Conservation (phyloP, 306 rosid species). For the Malus fusca region DNA sequence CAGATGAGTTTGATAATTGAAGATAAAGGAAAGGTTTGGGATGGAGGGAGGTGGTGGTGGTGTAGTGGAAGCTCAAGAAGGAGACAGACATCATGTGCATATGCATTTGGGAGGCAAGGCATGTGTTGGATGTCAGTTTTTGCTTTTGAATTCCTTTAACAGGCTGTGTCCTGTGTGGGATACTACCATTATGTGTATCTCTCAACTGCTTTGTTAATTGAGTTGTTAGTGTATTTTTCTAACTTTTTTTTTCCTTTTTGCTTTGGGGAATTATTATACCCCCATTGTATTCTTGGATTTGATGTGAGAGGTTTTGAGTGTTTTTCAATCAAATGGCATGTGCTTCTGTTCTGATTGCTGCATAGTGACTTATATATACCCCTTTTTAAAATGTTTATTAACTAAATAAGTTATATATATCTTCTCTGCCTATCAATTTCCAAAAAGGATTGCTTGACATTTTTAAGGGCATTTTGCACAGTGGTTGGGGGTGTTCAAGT, state of each 20-base stretch:
- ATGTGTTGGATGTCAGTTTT: constrained; percentile 70
- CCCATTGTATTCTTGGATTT: constrained; percentile 30
- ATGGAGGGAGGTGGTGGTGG: constrained; percentile 15
- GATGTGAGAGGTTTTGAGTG: constrained; percentile 40
- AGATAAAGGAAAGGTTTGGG: constrained; percentile 14
- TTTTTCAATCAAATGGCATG: constrained; percentile 35
- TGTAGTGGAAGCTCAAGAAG: constrained; percentile 22
- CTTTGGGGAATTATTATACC: constrained; percentile 25
- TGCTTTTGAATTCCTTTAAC: constrained; percentile 62
- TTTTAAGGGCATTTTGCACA: background rate
- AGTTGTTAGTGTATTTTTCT: constrained; percentile 21
- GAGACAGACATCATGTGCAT: constrained; percentile 67
- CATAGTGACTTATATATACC: background rate
- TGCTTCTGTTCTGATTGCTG: constrained; percentile 10
- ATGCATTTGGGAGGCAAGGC: constrained; percentile 72
- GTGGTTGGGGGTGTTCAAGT: background rate
- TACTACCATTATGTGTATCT: constrained; percentile 11
- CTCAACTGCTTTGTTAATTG: constrained; percentile 23
- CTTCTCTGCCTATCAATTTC: constrained; percentile 9
- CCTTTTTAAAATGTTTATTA: constrained; percentile 10
- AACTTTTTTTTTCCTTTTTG: constrained; percentile 14
- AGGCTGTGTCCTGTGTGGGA: constrained; percentile 70
- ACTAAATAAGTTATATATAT: constrained; percentile 30
- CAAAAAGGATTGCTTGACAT: background rate
- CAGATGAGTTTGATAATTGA: constrained; percentile 6